These are phyloP conservation scores for Colletotrichum eremochloae DNA, from an alignment of 2,329 filamentous ascomycete genomes.

Conservation along the genomic window DNA sequence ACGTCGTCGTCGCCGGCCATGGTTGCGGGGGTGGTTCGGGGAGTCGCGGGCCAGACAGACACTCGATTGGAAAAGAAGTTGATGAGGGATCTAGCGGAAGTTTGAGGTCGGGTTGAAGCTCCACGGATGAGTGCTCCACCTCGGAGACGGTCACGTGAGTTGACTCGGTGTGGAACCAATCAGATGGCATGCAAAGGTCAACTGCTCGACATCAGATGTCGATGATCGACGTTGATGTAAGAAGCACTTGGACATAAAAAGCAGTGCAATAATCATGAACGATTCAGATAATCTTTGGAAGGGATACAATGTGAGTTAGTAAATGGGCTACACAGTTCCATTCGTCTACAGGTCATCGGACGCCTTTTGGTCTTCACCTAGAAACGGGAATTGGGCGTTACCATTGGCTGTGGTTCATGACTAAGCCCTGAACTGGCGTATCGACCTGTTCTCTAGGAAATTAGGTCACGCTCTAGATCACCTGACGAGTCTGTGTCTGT, in stretches of 20 bases:
- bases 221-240: too few species aligned
- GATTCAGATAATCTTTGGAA: neutral
- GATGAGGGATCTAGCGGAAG: slow-evolving; percentile 41
- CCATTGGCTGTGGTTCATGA: neutral
- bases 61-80: slow-evolving; percentile 40
- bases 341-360: neutral
- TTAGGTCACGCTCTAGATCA: neutral
- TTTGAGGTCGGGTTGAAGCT: slow-evolving; percentile 43
- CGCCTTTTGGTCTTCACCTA: neutral
- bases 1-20: slow-evolving; percentile 54
- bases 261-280: neutral
- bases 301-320: neutral
- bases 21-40: slow-evolving; percentile 34
- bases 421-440: neutral
- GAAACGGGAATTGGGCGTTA: neutral
- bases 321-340: neutral
- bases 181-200: slow-evolving; percentile 38
- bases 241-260: neutral
- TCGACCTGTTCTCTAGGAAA: neutral
- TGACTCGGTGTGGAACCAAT: slow-evolving; percentile 24
- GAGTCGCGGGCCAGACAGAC: slow-evolving; percentile 39
- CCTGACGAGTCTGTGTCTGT: neutral
- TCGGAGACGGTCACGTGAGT: slow-evolving; percentile 29
- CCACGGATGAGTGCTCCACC: slow-evolving; percentile 36
- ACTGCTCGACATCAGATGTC: neutral